Evolutionary conservation across 306 rosid genomes (phyloP), one percentile per base, ranked within the genome.

Genomic region (Arachis stenosperma): DNA sequence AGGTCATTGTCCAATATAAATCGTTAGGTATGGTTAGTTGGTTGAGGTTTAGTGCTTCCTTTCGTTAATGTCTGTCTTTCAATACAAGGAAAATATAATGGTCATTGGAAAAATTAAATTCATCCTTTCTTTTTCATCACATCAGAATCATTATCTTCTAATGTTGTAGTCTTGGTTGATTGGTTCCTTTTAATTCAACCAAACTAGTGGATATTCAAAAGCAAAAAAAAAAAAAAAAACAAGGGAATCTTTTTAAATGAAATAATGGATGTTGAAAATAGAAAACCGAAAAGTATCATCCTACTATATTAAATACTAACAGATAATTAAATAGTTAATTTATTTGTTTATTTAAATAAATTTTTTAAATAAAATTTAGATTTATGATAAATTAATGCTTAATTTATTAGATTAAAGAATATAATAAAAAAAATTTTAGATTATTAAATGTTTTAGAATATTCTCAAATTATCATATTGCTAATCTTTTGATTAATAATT

Each of bases 21-120:
- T 51, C 42, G 30, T 71, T 71, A 47, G 82, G 78, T 48, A 47
- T 10, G 82, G 77, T 54, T 44, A 61, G 67, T 9, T 41, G 37
- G 3, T 17, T 14, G 29, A 33, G 48, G 15, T 1, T 36, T 10
- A 73, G 46, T 71, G 39, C 13, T 37, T 22, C 47, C 29, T 64
- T 30, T 56, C 14, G 14, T 44, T 7, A 41, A 67, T 67, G 44
- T 37, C 40, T 44, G 55, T 13, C 8, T 48, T 48, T 50, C 57
- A 43, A 33, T 53, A 3, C 71, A 8, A 29, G 76, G 58, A 42
- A 61, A 7, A 15, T 33, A 33, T 33, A 33, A 33, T 39, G 33
- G 50, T 30, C 30, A 33, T 52, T 54, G 54, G 72, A 30, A 54
- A 63, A 69, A 33, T 63, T 44, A 13, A 33, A 33, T 33, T 33